A percentile compares a stretch with the other conserved stretches of the same genome.
These are phyloP conservation scores for Periconia sp. DNA, from an alignment of 2,329 filamentous ascomycete genomes.

Conservation along the genomic window DNA sequence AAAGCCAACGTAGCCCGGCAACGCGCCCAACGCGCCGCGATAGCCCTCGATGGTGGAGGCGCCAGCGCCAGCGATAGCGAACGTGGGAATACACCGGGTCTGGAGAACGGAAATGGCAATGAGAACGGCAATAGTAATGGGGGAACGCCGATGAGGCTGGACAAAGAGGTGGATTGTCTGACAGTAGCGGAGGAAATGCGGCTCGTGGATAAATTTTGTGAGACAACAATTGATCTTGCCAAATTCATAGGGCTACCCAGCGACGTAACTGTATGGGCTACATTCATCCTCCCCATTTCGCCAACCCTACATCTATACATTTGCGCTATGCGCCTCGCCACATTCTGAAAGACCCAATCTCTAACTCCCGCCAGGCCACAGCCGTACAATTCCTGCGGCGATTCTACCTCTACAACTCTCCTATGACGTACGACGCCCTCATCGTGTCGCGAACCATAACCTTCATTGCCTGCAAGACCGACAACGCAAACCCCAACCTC, in stretches of 20 bases:
- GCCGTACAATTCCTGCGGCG: constrained; percentile 87
- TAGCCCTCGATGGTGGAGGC: constrained; percentile 28
- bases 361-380: constrained; percentile 58
- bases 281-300: constrained; percentile 49
- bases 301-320: not conserved
- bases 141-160: constrained; percentile 25
- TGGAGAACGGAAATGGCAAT: constrained; percentile 32
- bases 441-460: constrained; percentile 87
- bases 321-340: not conserved
- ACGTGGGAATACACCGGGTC: constrained; percentile 18
- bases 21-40: constrained; percentile 39
- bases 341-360: not conserved
- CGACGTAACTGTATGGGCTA: constrained; percentile 57
- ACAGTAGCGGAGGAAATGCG: constrained; percentile 80
- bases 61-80: constrained; percentile 20
- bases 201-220: constrained; percentile 78
- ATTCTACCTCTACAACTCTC: constrained; percentile 93
- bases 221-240: constrained; percentile 58
- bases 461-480: constrained; percentile 91
- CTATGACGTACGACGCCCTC: constrained; percentile 94
- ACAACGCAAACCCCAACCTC: constrained; percentile 74
- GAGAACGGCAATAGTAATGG: constrained; percentile 42
- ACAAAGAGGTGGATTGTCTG: constrained; percentile 71
- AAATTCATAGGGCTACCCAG: constrained; percentile 63
- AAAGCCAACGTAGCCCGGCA: constrained; percentile 58